Percentiles rank a stretch among this genome's conserved stretches.
These are phyloP conservation scores for Penicillium sp. DNA, from an alignment of 2,329 filamentous ascomycete genomes.

Conservation along the genomic window DNA sequence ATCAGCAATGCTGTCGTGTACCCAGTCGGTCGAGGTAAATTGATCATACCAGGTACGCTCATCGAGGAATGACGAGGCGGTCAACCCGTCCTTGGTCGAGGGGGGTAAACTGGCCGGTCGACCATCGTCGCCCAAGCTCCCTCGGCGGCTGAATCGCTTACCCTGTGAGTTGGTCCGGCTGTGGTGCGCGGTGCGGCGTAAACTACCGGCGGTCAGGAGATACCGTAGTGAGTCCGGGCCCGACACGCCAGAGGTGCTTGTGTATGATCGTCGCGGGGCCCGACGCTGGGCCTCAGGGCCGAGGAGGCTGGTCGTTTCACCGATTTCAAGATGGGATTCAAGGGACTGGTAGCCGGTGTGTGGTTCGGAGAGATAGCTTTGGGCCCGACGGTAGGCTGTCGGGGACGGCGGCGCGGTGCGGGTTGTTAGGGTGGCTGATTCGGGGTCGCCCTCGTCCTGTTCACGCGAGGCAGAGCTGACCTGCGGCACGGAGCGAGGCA, in stretches of 20 bases:
- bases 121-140: constrained; percentile 58
- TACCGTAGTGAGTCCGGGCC: constrained; percentile 40
- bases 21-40: constrained; percentile 97
- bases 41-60: constrained; percentile 99
- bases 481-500: constrained; percentile 37
- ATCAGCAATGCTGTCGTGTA: constrained; percentile 95
- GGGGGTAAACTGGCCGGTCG: constrained; percentile 23
- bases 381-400: constrained; percentile 31
- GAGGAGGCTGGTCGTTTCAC: constrained; percentile 41
- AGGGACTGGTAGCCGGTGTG: constrained; percentile 36
- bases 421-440: constrained; percentile 11
- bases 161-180: constrained; percentile 54
- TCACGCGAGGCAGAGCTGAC: constrained; percentile 19
- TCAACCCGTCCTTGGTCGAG: constrained; percentile 54
- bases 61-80: constrained; percentile 68
- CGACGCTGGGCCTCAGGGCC: constrained; percentile 23
- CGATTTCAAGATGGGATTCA: constrained; percentile 31
- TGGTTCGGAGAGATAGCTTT: constrained; percentile 33
- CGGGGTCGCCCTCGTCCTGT: constrained; percentile 13
- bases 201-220: constrained; percentile 36
- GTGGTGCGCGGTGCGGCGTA: constrained; percentile 46
- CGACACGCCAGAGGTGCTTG: constrained; percentile 35
- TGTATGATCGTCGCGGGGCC: constrained; percentile 38
- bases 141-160: constrained; percentile 53
- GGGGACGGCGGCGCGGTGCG: constrained; percentile 42